A percentile compares a stretch with the other conserved stretches of the same genome.
These are phyloP conservation scores for Laburnicola sp. DNA, from an alignment of 2,329 filamentous ascomycete species.

Conservation along the genomic window DNA sequence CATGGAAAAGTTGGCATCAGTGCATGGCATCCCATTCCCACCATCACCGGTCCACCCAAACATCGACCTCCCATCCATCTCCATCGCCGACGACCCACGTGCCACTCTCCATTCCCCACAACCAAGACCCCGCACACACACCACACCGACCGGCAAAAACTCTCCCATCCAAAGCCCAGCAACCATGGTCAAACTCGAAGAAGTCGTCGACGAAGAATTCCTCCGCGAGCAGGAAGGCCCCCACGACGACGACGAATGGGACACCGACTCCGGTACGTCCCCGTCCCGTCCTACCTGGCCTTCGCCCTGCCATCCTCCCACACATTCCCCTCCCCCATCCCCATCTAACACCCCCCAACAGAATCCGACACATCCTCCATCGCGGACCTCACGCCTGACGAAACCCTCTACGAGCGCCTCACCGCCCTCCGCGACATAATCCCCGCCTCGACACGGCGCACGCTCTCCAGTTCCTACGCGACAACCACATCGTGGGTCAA, in stretches of 20 bases:
- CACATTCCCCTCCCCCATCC: no score
- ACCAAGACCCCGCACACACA: no score
- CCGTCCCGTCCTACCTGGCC: constrained; percentile 34
- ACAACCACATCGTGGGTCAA: constrained; percentile 61
- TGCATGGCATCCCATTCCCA: constrained; percentile 6
- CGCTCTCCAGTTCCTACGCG: constrained; percentile 48
- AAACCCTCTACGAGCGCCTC: constrained; percentile 63
- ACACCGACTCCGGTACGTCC: constrained; percentile 82
- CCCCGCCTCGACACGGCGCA: constrained; percentile 74
- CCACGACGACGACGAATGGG: constrained; percentile 80
- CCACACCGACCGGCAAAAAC: no score
- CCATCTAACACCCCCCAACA: no score
- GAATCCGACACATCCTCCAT: constrained; percentile 76
- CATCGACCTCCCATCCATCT: not conserved
- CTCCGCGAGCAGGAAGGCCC: constrained; percentile 69
- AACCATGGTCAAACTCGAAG: constrained; percentile 93
- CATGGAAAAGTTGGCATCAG: constrained; percentile 8
- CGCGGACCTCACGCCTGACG: constrained; percentile 48
- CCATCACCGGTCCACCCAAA: constrained; percentile 4
- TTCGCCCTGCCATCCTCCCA: not conserved
- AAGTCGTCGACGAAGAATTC: constrained; percentile 97
- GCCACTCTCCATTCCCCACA: no score
- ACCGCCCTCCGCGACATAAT: constrained; percentile 78
- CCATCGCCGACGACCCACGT: not conserved
- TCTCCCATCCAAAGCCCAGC: constrained; percentile 8